Evolutionary conservation across 768 basidiomycete species (phyloP).

Genomic region (Boletus pseudopeckii): DNA sequence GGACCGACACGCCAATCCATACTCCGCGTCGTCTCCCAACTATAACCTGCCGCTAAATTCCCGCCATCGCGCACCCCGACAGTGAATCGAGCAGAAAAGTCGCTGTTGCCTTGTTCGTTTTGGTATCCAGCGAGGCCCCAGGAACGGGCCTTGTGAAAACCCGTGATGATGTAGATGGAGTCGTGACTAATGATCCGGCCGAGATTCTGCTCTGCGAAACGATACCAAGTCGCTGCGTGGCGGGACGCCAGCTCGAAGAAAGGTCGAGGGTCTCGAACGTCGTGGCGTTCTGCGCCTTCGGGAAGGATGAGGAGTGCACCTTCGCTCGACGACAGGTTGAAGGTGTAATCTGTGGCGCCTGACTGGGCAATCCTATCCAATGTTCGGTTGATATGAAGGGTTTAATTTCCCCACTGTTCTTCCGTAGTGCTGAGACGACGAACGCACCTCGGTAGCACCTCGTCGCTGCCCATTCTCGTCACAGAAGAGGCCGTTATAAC

Average conservation of each 20-base stretch:
- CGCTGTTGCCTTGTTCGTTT: not conserved
- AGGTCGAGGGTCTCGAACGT: conserved; percentile 22
- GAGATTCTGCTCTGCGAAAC: conserved; percentile 24
- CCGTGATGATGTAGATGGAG: conserved; percentile 34
- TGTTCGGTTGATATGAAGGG: not conserved
- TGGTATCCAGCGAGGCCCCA: conserved; percentile 30
- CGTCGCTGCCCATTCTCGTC: conserved; percentile 1
- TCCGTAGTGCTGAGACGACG: not conserved
- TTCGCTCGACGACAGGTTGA: conserved; percentile 22
- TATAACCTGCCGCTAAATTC: conserved; percentile 7
- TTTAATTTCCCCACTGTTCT: not conserved
- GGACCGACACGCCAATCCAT: conserved; percentile 22
- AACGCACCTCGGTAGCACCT: conserved; percentile 8
- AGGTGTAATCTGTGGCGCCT: conserved; percentile 1
- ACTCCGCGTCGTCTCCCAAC: conserved; percentile 18
- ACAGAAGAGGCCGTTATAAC: conserved; percentile 13
- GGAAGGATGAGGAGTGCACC: conserved; percentile 35
- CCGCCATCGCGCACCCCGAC: conserved; percentile 3
- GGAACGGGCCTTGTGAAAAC: conserved; percentile 23
- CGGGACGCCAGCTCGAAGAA: conserved; percentile 27
- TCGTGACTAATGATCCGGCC: conserved; percentile 30
- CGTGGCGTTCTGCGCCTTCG: conserved; percentile 29
- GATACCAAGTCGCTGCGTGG: conserved; percentile 32
- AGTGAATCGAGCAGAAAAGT: conserved; percentile 16
- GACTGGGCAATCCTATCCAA: conserved; percentile 4